Base-by-base conservation (phyloP, 1,284 basidiomycete species). In the Leccinum pachyderme region DNA sequence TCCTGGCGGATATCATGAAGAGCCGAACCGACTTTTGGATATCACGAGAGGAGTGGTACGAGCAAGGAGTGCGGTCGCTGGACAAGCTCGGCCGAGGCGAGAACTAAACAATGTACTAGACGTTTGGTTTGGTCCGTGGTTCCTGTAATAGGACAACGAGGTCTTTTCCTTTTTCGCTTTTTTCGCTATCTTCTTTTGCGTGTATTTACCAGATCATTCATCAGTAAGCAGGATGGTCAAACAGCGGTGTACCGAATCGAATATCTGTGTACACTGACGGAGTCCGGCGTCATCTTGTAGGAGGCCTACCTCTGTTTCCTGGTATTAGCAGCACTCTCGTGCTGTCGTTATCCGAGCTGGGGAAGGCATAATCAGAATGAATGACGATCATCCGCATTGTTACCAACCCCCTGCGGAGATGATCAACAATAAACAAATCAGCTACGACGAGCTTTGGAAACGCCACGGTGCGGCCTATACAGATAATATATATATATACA, bases 1-100 rank as follows among this genome's bases (percentile, higher is more conserved):
- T 96, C 5, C 78, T 97, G 25, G 95, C 95, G 5, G 95, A 99
- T 73, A 98, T 99, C 75, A 98, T 99, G 96, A 98, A 97, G 78
- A 82, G 81, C 68, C 83, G 93, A 39, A 85, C 94, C 67, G 90
- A 93, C 67, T 98, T 98, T 79, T 98, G 96, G 95, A 89, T 97
- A 70, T 83, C 92, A 52, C 81, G 89, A 59, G 89, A 91, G 64
- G 94, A 96, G 73, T 97, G 94, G 93, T 87, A 89, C 61, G 95
- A 98, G 74, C 86, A 95, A 73, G 95, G 95, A 18, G 74, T 81
- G 8, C 77, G 83, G 45, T 80, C 93, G 29, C 70, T 97, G 64
- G 94, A 95, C 66, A 96, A 96, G 75, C 82, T 96, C 43, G 83
- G 81, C 6, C 77, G 89, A 50, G 80, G 81, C 45, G 88, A 89